Conservation (phyloP, 352 stramenopile species). For the Halophytophthora batemanensis region DNA sequence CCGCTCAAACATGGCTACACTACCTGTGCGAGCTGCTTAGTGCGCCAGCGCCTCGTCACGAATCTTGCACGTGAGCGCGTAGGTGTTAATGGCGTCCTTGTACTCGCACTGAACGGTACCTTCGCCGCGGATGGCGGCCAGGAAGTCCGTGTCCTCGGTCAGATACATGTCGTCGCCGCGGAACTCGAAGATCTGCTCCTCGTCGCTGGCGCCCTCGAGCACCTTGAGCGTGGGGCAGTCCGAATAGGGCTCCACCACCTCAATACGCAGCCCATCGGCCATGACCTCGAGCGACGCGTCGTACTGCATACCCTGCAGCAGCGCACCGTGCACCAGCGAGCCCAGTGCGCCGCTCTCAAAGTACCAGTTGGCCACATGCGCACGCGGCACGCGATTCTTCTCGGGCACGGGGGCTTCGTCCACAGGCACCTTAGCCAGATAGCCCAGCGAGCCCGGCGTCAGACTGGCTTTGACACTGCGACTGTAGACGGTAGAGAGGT, state of each 20-base stretch:
- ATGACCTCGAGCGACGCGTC: constrained; percentile 35
- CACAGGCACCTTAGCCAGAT: constrained; percentile 32
- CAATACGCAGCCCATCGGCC: constrained; percentile 33
- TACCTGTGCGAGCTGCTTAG: too few relatives aligned
- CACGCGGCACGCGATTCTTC: constrained; percentile 29
- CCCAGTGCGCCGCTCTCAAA: constrained; percentile 34
- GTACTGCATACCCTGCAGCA: constrained; percentile 31
- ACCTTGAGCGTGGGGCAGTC: constrained; percentile 31
- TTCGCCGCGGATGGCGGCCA: constrained; percentile 25
- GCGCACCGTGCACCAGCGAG: constrained; percentile 29
- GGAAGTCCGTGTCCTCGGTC: constrained; percentile 35
- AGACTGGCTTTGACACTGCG: constrained; percentile 42
- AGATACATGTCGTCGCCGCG: constrained; percentile 38
- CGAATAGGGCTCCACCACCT: constrained; percentile 36
- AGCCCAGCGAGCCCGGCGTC: constrained; percentile 24
- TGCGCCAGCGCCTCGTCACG: constrained; percentile 28
- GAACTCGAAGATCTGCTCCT: constrained; percentile 33
- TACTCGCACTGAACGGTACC: constrained; percentile 29
- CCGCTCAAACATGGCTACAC: too few relatives aligned
- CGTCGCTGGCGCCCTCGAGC: constrained; percentile 23
- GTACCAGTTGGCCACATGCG: constrained; percentile 34
- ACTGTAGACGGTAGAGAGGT: constrained; percentile 33
- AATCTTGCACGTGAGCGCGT: constrained; percentile 43
- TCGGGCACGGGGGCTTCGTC: constrained; percentile 20
- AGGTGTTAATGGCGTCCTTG: constrained; percentile 31